Conservation (phyloP, 371 early-diverging fungal genomes). For the Coemansia linderi region DNA sequence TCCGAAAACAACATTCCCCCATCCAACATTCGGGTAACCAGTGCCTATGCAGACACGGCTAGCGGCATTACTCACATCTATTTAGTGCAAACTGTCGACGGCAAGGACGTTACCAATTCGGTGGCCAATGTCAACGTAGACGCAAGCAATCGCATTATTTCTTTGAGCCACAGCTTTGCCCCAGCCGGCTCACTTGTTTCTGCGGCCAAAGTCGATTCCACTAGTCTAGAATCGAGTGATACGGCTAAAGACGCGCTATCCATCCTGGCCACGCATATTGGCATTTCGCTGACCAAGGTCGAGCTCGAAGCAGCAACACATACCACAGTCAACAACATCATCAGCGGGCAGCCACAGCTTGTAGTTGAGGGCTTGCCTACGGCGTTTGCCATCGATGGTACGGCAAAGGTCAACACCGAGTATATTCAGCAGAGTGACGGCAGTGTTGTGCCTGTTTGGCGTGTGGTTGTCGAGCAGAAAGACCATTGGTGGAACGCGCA, state of each 20-base stretch:
- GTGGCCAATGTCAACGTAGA: conserved; percentile 80
- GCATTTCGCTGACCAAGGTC: background rate
- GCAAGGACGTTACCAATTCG: conserved; percentile 75
- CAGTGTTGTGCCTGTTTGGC: conserved; percentile 71
- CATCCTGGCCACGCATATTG: conserved; percentile 17
- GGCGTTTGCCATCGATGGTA: conserved; percentile 55
- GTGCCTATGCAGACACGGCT: conserved; percentile 64
- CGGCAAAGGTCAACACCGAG: conserved; percentile 56
- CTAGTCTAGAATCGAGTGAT: background rate
- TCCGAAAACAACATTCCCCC: conserved; percentile 1
- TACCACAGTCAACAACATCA: background rate
- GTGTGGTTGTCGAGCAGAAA: conserved; percentile 78
- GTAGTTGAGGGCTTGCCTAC: conserved; percentile 57
- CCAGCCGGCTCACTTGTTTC: background rate
- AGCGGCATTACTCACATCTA: conserved; percentile 82
- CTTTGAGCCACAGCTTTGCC: conserved; percentile 72
- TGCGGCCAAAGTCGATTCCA: background rate
- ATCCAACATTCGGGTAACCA: conserved; percentile 12
- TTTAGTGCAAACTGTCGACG: conserved; percentile 68
- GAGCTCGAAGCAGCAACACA: background rate
- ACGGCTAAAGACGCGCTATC: conserved; percentile 20
- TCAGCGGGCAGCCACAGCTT: background rate
- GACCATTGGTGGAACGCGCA: conserved; percentile 89
- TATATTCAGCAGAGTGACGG: conserved; percentile 49
- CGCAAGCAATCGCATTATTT: conserved; percentile 64